These are phyloP conservation scores for Rhynchosporium agropyri DNA, from an alignment of 2,329 filamentous ascomycete genomes.

Conservation along the genomic window DNA sequence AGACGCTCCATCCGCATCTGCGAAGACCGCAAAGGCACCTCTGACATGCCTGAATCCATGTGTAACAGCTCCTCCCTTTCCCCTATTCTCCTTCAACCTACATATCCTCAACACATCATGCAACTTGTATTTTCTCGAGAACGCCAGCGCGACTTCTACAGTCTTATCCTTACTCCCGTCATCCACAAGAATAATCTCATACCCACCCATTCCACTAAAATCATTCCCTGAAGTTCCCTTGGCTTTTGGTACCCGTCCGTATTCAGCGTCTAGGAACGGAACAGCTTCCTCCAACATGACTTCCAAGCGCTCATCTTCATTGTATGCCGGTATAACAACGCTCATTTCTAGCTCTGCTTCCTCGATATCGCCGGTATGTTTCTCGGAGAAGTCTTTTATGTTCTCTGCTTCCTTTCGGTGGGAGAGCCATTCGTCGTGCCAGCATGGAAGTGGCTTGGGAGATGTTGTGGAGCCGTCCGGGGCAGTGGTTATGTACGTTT, in stretches of 20 bases:
- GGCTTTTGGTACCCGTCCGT: constrained; percentile 54
- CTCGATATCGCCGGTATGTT: constrained; percentile 62
- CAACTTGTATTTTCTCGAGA: constrained; percentile 72
- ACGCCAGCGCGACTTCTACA: constrained; percentile 75
- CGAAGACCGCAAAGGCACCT: constrained; percentile 88
- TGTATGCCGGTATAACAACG: constrained; percentile 93
- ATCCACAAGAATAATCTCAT: constrained; percentile 91
- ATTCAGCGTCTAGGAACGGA: constrained; percentile 76
- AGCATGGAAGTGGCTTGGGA: constrained; percentile 72
- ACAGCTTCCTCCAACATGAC: constrained; percentile 91
- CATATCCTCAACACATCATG: constrained; percentile 83
- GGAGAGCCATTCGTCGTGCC: constrained; percentile 76
- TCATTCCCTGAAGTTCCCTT: constrained; percentile 41
- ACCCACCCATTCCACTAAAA: constrained; percentile 56
- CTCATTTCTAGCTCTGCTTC: constrained; percentile 82
- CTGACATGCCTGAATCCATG: constrained; percentile 93
- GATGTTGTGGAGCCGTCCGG: constrained; percentile 61
- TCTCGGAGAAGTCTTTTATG: constrained; percentile 39
- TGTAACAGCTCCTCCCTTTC: constrained; percentile 93
- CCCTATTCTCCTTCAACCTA: constrained; percentile 77
- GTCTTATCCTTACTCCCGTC: constrained; percentile 88
- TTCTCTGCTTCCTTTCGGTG: constrained; percentile 56
- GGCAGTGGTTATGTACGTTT: constrained; percentile 77
- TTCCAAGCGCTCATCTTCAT: constrained; percentile 81
- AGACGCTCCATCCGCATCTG: constrained; percentile 92